phyloP scores from a whole-genome alignment of 2,329 filamentous ascomycete species.

The Clonostachys solani region DNA sequence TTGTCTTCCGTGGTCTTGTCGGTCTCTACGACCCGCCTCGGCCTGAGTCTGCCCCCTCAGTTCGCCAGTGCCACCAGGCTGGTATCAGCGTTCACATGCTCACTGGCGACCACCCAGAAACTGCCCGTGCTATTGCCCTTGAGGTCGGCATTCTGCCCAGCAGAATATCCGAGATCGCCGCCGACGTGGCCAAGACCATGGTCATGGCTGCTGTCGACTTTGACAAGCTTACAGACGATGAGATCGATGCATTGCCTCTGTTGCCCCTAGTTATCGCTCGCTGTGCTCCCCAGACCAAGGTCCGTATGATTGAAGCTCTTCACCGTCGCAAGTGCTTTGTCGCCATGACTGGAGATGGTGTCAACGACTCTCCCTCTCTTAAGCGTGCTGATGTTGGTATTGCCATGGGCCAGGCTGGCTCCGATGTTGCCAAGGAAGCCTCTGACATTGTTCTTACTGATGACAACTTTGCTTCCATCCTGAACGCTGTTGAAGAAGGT shows the following conservation, averaged over 20 bases:
- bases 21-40: conserved; percentile 72
- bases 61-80: conserved; percentile 53
- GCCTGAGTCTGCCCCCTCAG: conserved; percentile 57
- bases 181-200: conserved; percentile 53
- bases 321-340: conserved; percentile 57
- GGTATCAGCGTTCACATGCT: conserved; percentile 65
- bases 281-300: conserved; percentile 64
- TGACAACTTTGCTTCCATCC: conserved; percentile 64
- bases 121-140: conserved; percentile 58
- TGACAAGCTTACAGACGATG: conserved; percentile 57
- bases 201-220: conserved; percentile 66
- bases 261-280: conserved; percentile 63
- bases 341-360: conserved; percentile 66
- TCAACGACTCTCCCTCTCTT: conserved; percentile 63
- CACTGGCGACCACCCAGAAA: conserved; percentile 65
- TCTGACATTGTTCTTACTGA: conserved; percentile 61
- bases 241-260: conserved; percentile 57
- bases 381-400: conserved; percentile 65
- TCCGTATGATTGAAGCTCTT: conserved; percentile 67
- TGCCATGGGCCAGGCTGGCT: conserved; percentile 62
- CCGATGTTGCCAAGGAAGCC: conserved; percentile 63
- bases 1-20: conserved; percentile 64
- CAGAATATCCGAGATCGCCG: conserved; percentile 43
- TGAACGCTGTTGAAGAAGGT: conserved; percentile 62
- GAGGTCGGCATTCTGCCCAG: conserved; percentile 59